A percentile compares a stretch with the other conserved stretches of the same genome.
phyloP scores from a whole-genome alignment of 1,284 basidiomycete species.

The Cutaneotrichosporon sp. region DNA sequence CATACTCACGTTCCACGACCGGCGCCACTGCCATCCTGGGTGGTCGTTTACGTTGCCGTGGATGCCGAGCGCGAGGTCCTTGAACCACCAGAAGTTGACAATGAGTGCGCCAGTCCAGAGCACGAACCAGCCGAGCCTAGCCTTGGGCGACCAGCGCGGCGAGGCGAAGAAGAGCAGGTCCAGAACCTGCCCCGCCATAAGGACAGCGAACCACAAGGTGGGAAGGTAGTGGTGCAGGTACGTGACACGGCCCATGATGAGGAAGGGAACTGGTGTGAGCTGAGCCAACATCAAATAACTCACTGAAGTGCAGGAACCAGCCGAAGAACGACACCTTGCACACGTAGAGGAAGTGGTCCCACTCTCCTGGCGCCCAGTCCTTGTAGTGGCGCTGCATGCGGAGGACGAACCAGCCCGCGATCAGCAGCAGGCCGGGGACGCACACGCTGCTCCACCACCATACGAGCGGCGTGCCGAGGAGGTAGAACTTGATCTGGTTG shows the following conservation, averaged over 20 bases:
- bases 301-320: conserved; percentile 88
- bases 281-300: conserved; percentile 50
- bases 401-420: conserved; percentile 71
- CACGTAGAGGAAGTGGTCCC: conserved; percentile 93
- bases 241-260: conserved; percentile 85
- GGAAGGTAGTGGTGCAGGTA: conserved; percentile 65
- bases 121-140: conserved; percentile 74
- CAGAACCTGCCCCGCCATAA: conserved; percentile 86
- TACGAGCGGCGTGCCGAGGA: conserved; percentile 87
- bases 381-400: conserved; percentile 84
- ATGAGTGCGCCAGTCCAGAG: conserved; percentile 64
- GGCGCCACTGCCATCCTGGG: conserved; percentile 75
- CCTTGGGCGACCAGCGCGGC: conserved; percentile 60
- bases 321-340: conserved; percentile 87
- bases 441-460: conserved; percentile 84
- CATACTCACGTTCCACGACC: conserved; percentile 50
- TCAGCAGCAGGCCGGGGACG: conserved; percentile 62
- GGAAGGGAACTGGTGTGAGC: conserved; percentile 71
- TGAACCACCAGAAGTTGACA: conserved; percentile 91
- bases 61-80: conserved; percentile 82
- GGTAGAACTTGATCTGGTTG: conserved; percentile 84
- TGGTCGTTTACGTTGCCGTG: conserved; percentile 77
- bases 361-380: conserved; percentile 90
- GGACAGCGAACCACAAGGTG: conserved; percentile 90
- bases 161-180: conserved; percentile 90